Percentiles rank a stretch among this genome's conserved stretches.
phyloP scores from a whole-genome alignment of 345 rosid species.

The Aegle marmelos region DNA sequence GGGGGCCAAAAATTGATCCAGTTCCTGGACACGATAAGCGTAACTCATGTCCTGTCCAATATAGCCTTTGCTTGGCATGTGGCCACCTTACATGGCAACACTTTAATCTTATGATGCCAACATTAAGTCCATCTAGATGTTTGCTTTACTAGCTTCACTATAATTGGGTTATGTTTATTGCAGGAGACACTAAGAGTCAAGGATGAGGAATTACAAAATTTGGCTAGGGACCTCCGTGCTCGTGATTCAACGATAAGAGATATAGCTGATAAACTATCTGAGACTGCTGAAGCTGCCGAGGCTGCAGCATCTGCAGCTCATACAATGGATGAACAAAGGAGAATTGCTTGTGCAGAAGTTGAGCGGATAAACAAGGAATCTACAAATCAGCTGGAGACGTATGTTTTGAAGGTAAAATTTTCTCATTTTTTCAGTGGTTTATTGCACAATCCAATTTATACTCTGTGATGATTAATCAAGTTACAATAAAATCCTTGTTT shows the following conservation, averaged over 20 bases:
- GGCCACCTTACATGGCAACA: not conserved
- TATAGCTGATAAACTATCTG: slow-evolving; percentile 82
- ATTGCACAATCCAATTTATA: not conserved
- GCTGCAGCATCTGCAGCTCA: slow-evolving; percentile 95
- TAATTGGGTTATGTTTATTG: slow-evolving; percentile 18
- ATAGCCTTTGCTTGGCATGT: not conserved
- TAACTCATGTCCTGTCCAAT: not conserved
- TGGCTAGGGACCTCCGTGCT: slow-evolving; percentile 86
- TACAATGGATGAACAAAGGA: slow-evolving; percentile 89
- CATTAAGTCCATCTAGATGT: slow-evolving; percentile 1
- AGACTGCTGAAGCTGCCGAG: slow-evolving; percentile 99
- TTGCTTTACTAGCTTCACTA: slow-evolving; percentile 17
- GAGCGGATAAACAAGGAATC: slow-evolving; percentile 64
- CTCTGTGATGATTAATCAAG: not conserved
- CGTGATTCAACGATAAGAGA: slow-evolving; percentile 88
- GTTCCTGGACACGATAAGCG: not conserved
- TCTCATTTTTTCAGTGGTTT: not conserved
- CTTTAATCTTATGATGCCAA: not conserved
- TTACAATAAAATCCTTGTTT: not conserved
- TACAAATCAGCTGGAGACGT: slow-evolving; percentile 55
- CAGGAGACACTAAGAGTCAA: slow-evolving; percentile 95
- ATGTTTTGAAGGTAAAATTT: slow-evolving; percentile 51
- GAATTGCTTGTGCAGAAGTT: slow-evolving; percentile 68
- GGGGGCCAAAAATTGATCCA: not conserved
- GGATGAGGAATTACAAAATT: slow-evolving; percentile 91